Conservation (phyloP, 2,329 filamentous ascomycete genomes). For the Aspergillus fumigatus region DNA sequence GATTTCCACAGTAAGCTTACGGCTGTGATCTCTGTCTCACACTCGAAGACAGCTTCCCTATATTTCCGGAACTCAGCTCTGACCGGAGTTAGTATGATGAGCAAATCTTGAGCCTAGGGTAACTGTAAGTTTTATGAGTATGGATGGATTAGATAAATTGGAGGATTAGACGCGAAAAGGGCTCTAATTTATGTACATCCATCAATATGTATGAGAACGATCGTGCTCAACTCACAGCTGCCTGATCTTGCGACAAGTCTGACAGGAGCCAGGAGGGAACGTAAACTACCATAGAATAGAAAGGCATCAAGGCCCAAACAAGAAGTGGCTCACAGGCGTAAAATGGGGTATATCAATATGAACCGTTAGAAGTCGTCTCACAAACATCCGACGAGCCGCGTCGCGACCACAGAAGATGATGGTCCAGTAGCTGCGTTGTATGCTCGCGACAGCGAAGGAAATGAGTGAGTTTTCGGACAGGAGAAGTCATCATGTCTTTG, state of each 20-base stretch:
- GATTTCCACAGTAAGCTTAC: background rate
- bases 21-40: background rate
- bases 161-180: background rate
- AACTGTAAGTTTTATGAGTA: background rate
- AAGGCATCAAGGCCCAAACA: constrained; percentile 7
- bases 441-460: background rate
- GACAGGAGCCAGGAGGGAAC: constrained; percentile 1
- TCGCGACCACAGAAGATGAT: background rate
- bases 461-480: constrained; percentile 4
- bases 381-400: constrained; percentile 9
- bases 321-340: constrained; percentile 19
- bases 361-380: constrained; percentile 16
- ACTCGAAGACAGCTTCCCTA: background rate
- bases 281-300: constrained; percentile 3
- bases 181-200: constrained; percentile 26
- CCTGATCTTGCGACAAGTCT: background rate
- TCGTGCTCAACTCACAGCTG: constrained; percentile 2
- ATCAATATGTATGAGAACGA: constrained; percentile 23
- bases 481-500: constrained; percentile 2
- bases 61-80: background rate
- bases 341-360: constrained; percentile 30
- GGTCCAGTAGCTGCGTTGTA: background rate
- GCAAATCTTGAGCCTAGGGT: background rate
- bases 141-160: background rate
- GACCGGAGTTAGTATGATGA: too few species aligned